These are phyloP conservation scores for Sistotremastrum niveocremeum DNA, from an alignment of 768 basidiomycete genomes.

Conservation along the genomic window DNA sequence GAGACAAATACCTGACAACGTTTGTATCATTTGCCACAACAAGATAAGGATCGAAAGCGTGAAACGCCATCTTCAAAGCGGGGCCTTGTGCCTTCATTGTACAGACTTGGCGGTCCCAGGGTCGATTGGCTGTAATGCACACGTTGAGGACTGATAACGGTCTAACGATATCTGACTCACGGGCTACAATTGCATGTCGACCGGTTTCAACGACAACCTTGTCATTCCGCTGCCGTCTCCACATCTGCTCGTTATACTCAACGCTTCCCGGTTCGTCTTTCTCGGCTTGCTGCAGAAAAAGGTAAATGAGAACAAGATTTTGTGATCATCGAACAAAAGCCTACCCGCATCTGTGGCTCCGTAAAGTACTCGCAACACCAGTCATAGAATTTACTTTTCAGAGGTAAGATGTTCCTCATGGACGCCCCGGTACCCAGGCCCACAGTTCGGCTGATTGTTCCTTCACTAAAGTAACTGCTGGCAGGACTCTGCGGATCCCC, in stretches of 20 bases:
- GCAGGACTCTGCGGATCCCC: constrained; percentile 23
- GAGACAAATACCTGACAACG: constrained; percentile 54
- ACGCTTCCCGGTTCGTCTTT: constrained; percentile 91
- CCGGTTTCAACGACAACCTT: constrained; percentile 56
- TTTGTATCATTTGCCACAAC: constrained; percentile 77
- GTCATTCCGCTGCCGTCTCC: constrained; percentile 88
- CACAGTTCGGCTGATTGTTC: constrained; percentile 49
- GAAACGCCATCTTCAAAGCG: constrained; percentile 74
- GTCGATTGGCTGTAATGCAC: constrained; percentile 32
- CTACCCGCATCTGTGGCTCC: constrained; percentile 96
- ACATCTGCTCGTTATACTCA: constrained; percentile 89
- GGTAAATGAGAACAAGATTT: constrained; percentile 7
- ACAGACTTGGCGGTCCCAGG: constrained; percentile 64
- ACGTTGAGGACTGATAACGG: background rate
- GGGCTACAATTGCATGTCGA: constrained; percentile 56
- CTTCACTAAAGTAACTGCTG: constrained; percentile 69
- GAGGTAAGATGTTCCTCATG: constrained; percentile 72
- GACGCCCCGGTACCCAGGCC: constrained; percentile 71
- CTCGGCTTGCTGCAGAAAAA: constrained; percentile 61
- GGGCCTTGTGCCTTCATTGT: constrained; percentile 45
- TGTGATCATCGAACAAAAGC: constrained; percentile 11
- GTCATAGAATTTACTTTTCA: constrained; percentile 88
- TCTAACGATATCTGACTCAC: constrained; percentile 28
- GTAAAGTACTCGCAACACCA: constrained; percentile 97
- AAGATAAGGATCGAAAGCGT: constrained; percentile 84